Conservation (phyloP, 1,284 basidiomycete species). For the Neotropicomus parvogracilis region DNA sequence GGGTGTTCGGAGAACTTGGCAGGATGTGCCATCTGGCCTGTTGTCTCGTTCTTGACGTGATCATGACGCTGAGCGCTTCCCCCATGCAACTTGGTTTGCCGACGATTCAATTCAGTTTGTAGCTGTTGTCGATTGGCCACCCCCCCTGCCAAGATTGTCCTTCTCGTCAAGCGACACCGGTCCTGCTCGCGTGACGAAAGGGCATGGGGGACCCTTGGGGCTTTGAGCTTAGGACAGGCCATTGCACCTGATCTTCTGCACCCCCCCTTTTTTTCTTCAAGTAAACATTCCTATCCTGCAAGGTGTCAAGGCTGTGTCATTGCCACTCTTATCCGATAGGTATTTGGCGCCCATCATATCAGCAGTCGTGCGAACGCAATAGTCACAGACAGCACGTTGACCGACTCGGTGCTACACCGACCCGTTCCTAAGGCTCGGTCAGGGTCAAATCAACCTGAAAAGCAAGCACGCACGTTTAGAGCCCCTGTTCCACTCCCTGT, state of each 20-base stretch:
- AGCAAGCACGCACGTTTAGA: background rate
- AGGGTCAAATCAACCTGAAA: background rate
- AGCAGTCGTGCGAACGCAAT: conserved; percentile 1
- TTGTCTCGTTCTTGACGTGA: conserved; percentile 6
- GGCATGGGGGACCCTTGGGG: too few relatives aligned
- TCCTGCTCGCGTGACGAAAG: too few relatives aligned
- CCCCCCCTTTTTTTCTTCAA: too few relatives aligned
- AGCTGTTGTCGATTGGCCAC: too few relatives aligned
- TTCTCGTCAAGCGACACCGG: too few relatives aligned
- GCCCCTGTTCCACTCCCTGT: background rate
- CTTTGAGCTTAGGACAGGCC: too few relatives aligned
- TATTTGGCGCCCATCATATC: conserved; percentile 1
- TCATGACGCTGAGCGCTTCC: background rate
- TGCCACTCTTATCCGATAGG: conserved; percentile 1
- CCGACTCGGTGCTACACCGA: background rate
- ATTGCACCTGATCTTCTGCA: too few relatives aligned
- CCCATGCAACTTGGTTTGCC: background rate
- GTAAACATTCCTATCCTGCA: background rate
- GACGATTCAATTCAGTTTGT: background rate
- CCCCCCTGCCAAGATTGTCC: too few relatives aligned
- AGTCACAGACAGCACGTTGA: background rate
- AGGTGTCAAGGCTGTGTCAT: background rate
- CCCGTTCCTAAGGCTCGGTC: too few relatives aligned
- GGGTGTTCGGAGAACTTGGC: background rate
- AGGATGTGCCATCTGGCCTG: background rate